Evolutionary conservation across 2,329 filamentous ascomycete species (phyloP).

Genomic region (Ophiostoma perfectum): DNA sequence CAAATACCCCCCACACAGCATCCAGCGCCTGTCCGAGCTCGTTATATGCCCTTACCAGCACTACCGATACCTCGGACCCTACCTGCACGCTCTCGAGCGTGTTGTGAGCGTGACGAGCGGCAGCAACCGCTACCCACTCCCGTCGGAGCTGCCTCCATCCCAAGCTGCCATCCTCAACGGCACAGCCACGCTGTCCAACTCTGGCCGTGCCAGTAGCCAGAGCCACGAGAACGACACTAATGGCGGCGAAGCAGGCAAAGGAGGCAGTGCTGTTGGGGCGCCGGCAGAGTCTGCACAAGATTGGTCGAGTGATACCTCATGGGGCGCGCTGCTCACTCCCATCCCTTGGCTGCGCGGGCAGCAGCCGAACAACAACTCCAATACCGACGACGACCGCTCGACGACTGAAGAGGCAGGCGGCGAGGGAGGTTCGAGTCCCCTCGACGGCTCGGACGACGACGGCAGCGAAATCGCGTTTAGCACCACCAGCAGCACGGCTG

Average conservation of each 20-base stretch:
- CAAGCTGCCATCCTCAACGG: constrained; percentile 1
- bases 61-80: constrained; percentile 76
- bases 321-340: constrained; percentile 85
- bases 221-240: constrained; percentile 18
- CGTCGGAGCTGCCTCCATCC: constrained; percentile 50
- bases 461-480: constrained; percentile 23
- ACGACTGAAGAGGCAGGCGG: constrained; percentile 12
- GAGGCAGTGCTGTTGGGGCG: background rate
- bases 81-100: constrained; percentile 84
- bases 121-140: constrained; percentile 75
- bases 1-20: constrained; percentile 76
- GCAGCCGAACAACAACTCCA: constrained; percentile 23
- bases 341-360: constrained; percentile 74
- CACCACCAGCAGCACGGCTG: constrained; percentile 23
- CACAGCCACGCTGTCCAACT: background rate
- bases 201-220: background rate
- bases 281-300: constrained; percentile 51
- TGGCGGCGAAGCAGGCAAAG: background rate
- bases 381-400: constrained; percentile 19
- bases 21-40: constrained; percentile 87
- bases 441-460: constrained; percentile 19
- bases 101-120: constrained; percentile 85
- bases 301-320: constrained; percentile 62
- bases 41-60: constrained; percentile 69
- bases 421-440: constrained; percentile 24